Base-by-base conservation (phyloP, 768 basidiomycete species). In the Podaxis pistillaris region DNA sequence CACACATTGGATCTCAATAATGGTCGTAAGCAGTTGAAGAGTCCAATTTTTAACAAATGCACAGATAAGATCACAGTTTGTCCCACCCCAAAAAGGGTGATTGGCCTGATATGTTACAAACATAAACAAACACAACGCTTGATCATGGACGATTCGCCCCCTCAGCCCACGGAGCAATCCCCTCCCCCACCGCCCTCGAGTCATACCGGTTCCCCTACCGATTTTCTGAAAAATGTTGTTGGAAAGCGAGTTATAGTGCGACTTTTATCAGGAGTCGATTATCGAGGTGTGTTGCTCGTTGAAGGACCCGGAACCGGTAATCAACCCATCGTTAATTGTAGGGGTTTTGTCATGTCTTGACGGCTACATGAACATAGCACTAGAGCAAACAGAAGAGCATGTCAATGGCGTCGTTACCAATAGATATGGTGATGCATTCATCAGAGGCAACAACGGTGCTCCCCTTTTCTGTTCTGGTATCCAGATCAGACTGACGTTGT, bases 341-440 rank as follows among this genome's bases (percentile, higher is more conserved):
- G 96, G 96, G 19, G 82, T 95, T 2, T 78, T 99, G 13, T 96
- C 94, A 2, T 98, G 97, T 70, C 83, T 98, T 24, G 97, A 98
- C 75, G 96, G 96, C 0, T 98, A 97, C 75, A 98, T 99, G 97
- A 98, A 98, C 76, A 96, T 98, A 55, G 97, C 94, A 13, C 77
- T 98, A 38, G 97, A 99, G 76, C 93, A 97, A 74, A 97, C 96
- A 2, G 94, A 97, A 76, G 97, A 99, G 75, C 87, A 95, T 73
- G 93, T 96, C 9, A 89, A 91, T 65, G 95, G 95, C 3, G 69
- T 75, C n/a, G 83, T 91, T 53, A 96, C 92, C 37, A 96, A 96
- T 71, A 83, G 81, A 63, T 98, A 96, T 68, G 95, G 96, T 1
- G 96, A 99, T 74, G 90, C 95, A 26, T 99, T 98, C 75, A 92